A percentile compares a stretch with the other conserved stretches of the same genome.
phyloP scores from a whole-genome alignment of 371 early-diverging fungal genomes.

The Mortierella sp. region DNA sequence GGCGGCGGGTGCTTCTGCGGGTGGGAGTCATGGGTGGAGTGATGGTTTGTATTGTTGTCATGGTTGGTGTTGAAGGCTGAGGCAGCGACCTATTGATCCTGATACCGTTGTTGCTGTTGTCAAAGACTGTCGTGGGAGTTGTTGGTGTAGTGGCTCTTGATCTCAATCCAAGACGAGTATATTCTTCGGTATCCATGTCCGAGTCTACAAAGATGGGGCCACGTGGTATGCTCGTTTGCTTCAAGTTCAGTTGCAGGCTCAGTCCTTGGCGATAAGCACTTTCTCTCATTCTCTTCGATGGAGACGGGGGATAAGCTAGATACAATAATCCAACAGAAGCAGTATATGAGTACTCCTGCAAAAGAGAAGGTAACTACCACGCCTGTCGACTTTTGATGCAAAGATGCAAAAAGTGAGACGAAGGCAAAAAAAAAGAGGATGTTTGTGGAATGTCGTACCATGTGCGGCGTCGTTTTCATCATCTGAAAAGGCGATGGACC shows the following conservation, averaged over 20 bases:
- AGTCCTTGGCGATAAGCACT: not conserved
- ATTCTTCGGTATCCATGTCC: conserved; percentile 6
- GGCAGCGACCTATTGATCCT: not conserved
- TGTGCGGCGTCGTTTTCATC: conserved; percentile 16
- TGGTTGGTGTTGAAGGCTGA: not conserved
- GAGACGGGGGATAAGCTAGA: conserved; percentile 17
- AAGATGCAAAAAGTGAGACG: too few relatives aligned
- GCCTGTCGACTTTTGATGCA: too few relatives aligned
- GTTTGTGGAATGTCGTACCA: conserved; percentile 7
- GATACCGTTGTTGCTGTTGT: not conserved
- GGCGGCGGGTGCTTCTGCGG: conserved; percentile 19
- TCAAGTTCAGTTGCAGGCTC: conserved; percentile 11
- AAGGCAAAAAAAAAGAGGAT: not conserved
- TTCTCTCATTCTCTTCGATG: conserved; percentile 14
- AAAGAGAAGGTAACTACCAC: not conserved
- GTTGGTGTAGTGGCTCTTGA: not conserved
- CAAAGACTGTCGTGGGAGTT: not conserved
- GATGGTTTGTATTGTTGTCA: conserved; percentile 15
- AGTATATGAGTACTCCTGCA: not conserved
- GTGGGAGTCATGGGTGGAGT: conserved; percentile 28
- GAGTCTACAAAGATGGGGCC: conserved; percentile 15
- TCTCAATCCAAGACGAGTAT: not conserved
- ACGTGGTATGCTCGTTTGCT: conserved; percentile 7
- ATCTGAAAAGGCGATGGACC: conserved; percentile 25
- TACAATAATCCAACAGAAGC: not conserved